Evolutionary conservation across 208 protist species (phyloP), one percentile per base, ranked within the genome.

Genomic region (Leishmania braziliensis): DNA sequence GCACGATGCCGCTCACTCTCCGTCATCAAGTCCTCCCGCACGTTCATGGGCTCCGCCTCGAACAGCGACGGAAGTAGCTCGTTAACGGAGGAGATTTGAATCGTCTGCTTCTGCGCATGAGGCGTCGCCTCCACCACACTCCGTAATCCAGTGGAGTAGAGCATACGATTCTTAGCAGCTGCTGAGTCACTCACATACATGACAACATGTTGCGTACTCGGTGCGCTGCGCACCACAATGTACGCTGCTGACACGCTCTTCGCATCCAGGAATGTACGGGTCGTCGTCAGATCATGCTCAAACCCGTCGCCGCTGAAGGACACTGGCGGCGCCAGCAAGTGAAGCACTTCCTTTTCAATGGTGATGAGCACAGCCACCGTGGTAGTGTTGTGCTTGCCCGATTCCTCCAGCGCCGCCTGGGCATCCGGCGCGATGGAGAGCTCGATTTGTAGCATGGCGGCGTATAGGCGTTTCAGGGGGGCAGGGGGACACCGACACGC

Each of bases 11-110:
- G 87, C 80, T 97, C 93, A 50, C 83, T 90, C 73, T 94, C 91
- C 18, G 91, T 97, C 91, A 95, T 95, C 51, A 97, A 88, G 12
- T 86, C 91, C 70, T 78, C 84, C 26, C 84, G 84, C 33, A 75
- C 75, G 29, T 77, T 69, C 43, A 77, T 81, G 1, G 77, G 80
- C 77, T 91, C 84, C 43, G 86, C 77, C 53, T 79, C 68, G 51
- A 96, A 93, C 14, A 96, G 84, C 0, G 83, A 70, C 16, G 86
- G 83, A 39, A 76, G 48, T 56, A 95, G 78, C 48, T 93, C 90
- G 6, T 74, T 83, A 14, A 90, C 58, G 9, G 78, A 75, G 12
- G 75, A 78, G 36, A 87, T 83, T 51, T 91, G 87, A 14, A 85
- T 66, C 29, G 91, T 89, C 50, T 78, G 79, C 56, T 79, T 86